phyloP scores from a whole-genome alignment of 306 rosid species.

The Dryas alaskensis region DNA sequence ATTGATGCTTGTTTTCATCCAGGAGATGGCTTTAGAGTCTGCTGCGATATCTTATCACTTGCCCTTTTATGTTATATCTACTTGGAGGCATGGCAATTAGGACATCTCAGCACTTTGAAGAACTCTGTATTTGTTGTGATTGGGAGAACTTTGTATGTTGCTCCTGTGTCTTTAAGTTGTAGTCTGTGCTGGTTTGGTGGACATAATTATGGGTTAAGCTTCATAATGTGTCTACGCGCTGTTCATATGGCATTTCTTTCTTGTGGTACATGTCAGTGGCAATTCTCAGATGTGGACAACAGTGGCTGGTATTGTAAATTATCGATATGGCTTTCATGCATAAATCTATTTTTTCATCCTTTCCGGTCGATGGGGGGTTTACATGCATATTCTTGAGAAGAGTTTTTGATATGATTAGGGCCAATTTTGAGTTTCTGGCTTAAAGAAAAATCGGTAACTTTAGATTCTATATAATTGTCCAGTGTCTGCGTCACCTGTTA shows the following conservation, averaged over 20 bases:
- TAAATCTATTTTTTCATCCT: neutral
- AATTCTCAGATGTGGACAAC: constrained; percentile 31
- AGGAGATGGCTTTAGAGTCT: constrained; percentile 47
- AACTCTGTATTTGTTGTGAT: constrained; percentile 53
- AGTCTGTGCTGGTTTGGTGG: constrained; percentile 53
- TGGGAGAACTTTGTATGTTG: constrained; percentile 61
- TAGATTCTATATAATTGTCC: too few relatives aligned
- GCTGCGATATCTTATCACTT: constrained; percentile 49
- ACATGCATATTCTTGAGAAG: neutral
- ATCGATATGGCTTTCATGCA: constrained; percentile 10
- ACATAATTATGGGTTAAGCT: constrained; percentile 38
- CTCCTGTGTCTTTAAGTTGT: constrained; percentile 48
- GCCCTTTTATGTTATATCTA: constrained; percentile 52
- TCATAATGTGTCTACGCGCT: constrained; percentile 37
- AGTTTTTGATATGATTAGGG: too few relatives aligned
- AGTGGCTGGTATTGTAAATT: constrained; percentile 40
- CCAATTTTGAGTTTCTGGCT: too few relatives aligned
- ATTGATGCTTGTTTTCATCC: constrained; percentile 48
- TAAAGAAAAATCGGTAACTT: too few relatives aligned
- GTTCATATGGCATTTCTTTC: constrained; percentile 35
- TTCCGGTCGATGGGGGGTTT: neutral
- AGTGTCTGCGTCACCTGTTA: too few relatives aligned
- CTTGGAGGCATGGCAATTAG: constrained; percentile 50
- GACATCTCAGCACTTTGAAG: constrained; percentile 57
- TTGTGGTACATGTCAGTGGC: constrained; percentile 24